Base-by-base conservation (phyloP, 2,329 filamentous ascomycete genomes). In the Stromatinia cepivora region DNA sequence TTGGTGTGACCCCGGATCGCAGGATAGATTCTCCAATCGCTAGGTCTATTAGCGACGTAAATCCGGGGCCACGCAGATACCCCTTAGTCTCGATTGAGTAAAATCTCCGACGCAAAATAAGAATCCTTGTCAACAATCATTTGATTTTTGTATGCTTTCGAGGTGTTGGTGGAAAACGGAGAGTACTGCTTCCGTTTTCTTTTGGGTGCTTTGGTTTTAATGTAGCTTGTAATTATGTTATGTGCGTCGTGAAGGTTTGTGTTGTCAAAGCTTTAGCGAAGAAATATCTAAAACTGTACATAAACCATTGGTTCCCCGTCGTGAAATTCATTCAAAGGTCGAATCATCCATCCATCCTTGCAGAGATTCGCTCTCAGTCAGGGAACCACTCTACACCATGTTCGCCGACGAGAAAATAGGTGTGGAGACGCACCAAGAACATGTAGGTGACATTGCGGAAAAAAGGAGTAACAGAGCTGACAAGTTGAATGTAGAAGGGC, bases 181-280 rank as follows among this genome's bases (percentile, higher is more conserved):
- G 59, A 50, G 20, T 36, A 11, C 28, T 25, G 20, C 10, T 63
- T 63, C 59, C 59, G 45, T 25, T 63, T 36, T n/a, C 31, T 62
- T 50, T 36, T 36, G 22, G 59, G 22, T 25, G 11, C 7, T 6
- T 4, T 50, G 31, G 22, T 50, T 62, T 11, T 22, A 17, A 34
- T 34, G 20, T n/a, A 63, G 22, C 34, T 25, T 7, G 13, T 46
- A 22, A n/a, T n/a, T n/a, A n/a, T n/a, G n/a, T 46, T 4, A 4
- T 25, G 7, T 13, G 8, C 45, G 22, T 63, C 45, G 22, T 39
- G 36, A 39, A 36, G 8, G 22, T 11, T 34, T 50, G 9, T n/a
- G 13, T 34, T 15, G 13, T n/a, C 7, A 50, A 48, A 63, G 31
- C 59, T 50, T 7, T 13, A 50, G 7, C 20, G 28, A 1, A 34